Evolutionary conservation across 75 land plant genomes (phyloP).

Genomic region (Picea sitchensis): DNA sequence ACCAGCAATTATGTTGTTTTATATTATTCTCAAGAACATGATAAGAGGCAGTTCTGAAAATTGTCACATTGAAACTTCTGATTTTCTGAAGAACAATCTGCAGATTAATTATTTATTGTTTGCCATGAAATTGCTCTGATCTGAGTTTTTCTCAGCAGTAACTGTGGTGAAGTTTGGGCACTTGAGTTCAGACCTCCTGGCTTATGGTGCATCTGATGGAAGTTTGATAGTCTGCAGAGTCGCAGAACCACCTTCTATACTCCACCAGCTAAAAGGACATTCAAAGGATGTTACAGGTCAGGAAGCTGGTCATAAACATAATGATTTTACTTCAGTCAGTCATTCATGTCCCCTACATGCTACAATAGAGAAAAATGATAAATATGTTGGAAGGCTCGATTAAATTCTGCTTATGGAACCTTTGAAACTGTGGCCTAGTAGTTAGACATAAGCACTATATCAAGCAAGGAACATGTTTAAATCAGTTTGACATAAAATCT

Average conservation of each 20-base stretch:
- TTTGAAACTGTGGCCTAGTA: neutral
- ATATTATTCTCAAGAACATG: neutral
- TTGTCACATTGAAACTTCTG: neutral
- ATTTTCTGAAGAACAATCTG: neutral
- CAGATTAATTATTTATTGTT: neutral
- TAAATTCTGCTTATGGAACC: neutral
- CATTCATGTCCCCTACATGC: too few species aligned
- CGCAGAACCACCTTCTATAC: conserved; percentile 59
- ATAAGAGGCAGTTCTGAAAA: neutral
- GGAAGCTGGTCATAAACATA: conserved; percentile 3
- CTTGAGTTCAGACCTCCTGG: conserved; percentile 90
- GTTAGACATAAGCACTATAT: conserved; percentile 2
- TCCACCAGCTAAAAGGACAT: conserved; percentile 75
- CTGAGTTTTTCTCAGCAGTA: conserved; percentile 39
- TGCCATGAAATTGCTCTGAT: neutral
- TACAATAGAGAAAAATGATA: neutral
- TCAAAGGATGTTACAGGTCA: conserved; percentile 93
- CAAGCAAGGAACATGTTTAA: neutral
- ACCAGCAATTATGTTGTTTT: neutral
- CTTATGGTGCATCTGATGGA: conserved; percentile 96
- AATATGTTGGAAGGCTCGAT: neutral
- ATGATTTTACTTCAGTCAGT: neutral
- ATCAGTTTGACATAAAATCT: neutral
- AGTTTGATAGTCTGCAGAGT: conserved; percentile 68
- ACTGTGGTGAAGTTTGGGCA: conserved; percentile 93